Evolutionary conservation across 2,329 filamentous ascomycete species (phyloP), one percentile per base, ranked within the genome.

Genomic region (Talaromyces verruculosus): DNA sequence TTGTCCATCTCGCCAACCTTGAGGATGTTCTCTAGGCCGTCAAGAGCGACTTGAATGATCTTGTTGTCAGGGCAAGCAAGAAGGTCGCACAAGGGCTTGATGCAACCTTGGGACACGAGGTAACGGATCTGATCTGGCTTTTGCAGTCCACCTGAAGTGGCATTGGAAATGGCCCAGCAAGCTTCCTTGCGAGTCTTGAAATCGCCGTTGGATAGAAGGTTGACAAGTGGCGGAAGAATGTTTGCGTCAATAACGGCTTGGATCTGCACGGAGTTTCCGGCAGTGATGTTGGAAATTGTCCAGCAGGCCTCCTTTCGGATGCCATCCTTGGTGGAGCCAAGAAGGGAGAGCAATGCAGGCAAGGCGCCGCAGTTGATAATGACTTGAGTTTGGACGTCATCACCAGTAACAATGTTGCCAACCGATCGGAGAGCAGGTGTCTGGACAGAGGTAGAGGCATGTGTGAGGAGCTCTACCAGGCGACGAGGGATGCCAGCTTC

Each of bases 1-100:
- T 97, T 97, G 83, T 99, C 95, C 83, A 98, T 92, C 74, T 99
- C 95, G 63, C 95, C 95, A 69, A 99, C 95, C 90, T 99, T 99
- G 76, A 99, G 88, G 70, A 99, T 98, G 82, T 99, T 99, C 89
- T 99, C 95, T 65, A 99, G 86, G 63, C 95, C 95, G 75, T 99
- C 95, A 59, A 99, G 88, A 70, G 95, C 95, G 71, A 99, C 95
- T 81, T 99, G 95, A 74, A 99, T 99, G 78, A 99, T 99, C 88
- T 99, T 99, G 84, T 99, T 99, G 81, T 99, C 95, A 35, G 96
- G 96, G 85, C 95, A 99, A 45, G 88, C 89, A 65, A 99, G 88
- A 30, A 99, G 88, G 75, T 99, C 95, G 79, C 95, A 99, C 39
- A 99, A 86, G 3, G 95, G 95, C 83, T 94, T 96, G 83, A 99